Evolutionary conservation across 306 rosid species (phyloP).

Genomic region (Notholithocarpus densiflorus): DNA sequence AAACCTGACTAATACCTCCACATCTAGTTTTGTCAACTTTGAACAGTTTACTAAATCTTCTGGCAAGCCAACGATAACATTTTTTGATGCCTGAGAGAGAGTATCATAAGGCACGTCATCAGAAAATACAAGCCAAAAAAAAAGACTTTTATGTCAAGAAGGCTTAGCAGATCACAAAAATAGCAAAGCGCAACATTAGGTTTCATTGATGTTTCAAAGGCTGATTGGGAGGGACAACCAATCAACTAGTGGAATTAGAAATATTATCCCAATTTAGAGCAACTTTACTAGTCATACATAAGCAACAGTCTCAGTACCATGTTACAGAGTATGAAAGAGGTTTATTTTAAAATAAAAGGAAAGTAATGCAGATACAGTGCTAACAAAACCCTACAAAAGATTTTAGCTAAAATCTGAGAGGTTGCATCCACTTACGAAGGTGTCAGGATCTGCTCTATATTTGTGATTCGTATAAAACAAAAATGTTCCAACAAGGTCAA

Average conservation of each 20-base stretch:
- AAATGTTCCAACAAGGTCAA: too few relatives aligned
- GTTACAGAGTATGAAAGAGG: too few relatives aligned
- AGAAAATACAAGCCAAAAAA: background rate
- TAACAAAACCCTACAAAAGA: background rate
- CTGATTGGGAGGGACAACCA: too few relatives aligned
- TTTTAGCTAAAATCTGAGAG: slow-evolving; percentile 3
- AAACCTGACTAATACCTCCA: slow-evolving; percentile 61
- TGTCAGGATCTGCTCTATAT: background rate
- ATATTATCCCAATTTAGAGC: too few relatives aligned
- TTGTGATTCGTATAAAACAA: background rate
- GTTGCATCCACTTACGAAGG: background rate
- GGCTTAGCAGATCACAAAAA: background rate
- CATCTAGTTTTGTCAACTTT: slow-evolving; percentile 73
- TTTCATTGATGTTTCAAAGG: too few relatives aligned
- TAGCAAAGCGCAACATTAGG: background rate
- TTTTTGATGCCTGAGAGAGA: slow-evolving; percentile 73
- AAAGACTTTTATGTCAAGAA: background rate
- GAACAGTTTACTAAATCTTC: slow-evolving; percentile 76
- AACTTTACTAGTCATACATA: too few relatives aligned
- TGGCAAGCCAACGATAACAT: slow-evolving; percentile 66
- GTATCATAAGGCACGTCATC: slow-evolving; percentile 21
- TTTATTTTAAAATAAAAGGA: too few relatives aligned
- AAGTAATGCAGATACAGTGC: too few relatives aligned
- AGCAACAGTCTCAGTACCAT: too few relatives aligned
- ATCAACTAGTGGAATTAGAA: too few relatives aligned